Evolutionary conservation across 345 rosid species (phyloP).

Genomic region (Salix koriyanagi): DNA sequence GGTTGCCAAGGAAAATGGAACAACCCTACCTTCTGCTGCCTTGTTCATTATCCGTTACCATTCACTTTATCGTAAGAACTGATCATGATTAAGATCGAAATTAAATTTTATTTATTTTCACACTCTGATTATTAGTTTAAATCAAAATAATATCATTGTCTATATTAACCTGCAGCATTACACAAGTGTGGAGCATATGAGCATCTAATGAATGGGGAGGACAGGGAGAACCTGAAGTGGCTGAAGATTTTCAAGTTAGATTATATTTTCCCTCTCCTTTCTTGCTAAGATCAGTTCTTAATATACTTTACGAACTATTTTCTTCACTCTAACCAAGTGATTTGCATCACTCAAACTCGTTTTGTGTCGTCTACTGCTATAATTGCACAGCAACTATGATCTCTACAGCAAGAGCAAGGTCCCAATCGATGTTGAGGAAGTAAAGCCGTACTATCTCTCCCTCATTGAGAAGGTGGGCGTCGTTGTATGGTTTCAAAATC

Average conservation of each 20-base stretch:
- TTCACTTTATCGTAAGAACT: conserved; percentile 64
- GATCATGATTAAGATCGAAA: not conserved
- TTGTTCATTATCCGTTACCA: conserved; percentile 70
- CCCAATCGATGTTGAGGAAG: conserved; percentile 53
- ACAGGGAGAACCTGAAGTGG: conserved; percentile 63
- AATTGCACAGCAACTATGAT: conserved; percentile 60
- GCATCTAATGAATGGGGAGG: conserved; percentile 65
- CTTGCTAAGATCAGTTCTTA: no score
- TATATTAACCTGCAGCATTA: conserved; percentile 30
- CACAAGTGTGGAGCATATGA: conserved; percentile 61
- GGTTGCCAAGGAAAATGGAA: conserved; percentile 75
- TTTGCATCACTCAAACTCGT: no score
- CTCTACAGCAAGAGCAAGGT: conserved; percentile 83
- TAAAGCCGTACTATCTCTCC: conserved; percentile 75
- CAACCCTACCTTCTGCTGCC: conserved; percentile 64
- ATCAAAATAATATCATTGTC: no score
- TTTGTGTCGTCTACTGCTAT: no score
- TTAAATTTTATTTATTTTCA: not conserved
- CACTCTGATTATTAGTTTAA: no score
- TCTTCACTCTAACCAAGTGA: no score
- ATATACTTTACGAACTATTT: no score
- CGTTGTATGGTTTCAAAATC: not conserved
- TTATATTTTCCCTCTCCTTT: no score
- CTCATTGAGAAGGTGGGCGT: conserved; percentile 43
- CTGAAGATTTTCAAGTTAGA: conserved; percentile 60